Conservation (phyloP, 2,329 filamentous ascomycete genomes). For the Coniochaeta pulveracea region DNA sequence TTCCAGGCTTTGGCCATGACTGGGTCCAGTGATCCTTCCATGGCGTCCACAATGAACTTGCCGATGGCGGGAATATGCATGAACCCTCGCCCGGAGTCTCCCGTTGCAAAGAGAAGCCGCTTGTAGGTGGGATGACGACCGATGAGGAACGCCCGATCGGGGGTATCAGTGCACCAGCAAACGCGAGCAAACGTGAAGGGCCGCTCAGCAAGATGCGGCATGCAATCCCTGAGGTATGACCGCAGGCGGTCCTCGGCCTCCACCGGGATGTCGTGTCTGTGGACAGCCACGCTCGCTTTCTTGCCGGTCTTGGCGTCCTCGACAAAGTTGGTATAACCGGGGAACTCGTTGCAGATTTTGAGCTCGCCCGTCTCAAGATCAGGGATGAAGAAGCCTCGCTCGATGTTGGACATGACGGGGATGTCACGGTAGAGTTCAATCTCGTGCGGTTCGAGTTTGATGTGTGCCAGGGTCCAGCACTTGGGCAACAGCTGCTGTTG, state of each 20-base stretch:
- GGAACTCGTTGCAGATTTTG: slow-evolving; percentile 45
- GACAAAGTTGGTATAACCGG: slow-evolving; percentile 36
- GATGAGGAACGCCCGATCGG: slow-evolving; percentile 42
- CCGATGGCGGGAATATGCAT: slow-evolving; percentile 41
- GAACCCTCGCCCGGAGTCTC: slow-evolving; percentile 40
- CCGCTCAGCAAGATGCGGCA: slow-evolving; percentile 38
- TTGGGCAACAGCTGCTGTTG: slow-evolving; percentile 40
- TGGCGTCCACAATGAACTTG: slow-evolving; percentile 32
- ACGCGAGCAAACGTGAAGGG: slow-evolving; percentile 37
- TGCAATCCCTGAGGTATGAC: slow-evolving; percentile 34
- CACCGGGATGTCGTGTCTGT: slow-evolving; percentile 27
- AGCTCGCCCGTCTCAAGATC: slow-evolving; percentile 31
- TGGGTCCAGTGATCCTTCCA: slow-evolving; percentile 31
- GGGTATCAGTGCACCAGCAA: slow-evolving; percentile 46
- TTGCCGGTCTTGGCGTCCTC: slow-evolving; percentile 16
- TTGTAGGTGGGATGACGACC: slow-evolving; percentile 30
- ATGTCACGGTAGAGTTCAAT: slow-evolving; percentile 30
- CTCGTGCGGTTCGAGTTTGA: slow-evolving; percentile 33
- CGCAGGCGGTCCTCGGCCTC: slow-evolving; percentile 34
- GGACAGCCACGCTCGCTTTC: slow-evolving; percentile 7
- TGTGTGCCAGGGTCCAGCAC: slow-evolving; percentile 40
- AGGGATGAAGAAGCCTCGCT: slow-evolving; percentile 36
- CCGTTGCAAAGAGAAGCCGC: slow-evolving; percentile 33
- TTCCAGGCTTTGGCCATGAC: slow-evolving; percentile 29
- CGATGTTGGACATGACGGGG: slow-evolving; percentile 36